Base-by-base conservation (phyloP, 2,329 filamentous ascomycete species). In the Colletotrichum sp. region DNA sequence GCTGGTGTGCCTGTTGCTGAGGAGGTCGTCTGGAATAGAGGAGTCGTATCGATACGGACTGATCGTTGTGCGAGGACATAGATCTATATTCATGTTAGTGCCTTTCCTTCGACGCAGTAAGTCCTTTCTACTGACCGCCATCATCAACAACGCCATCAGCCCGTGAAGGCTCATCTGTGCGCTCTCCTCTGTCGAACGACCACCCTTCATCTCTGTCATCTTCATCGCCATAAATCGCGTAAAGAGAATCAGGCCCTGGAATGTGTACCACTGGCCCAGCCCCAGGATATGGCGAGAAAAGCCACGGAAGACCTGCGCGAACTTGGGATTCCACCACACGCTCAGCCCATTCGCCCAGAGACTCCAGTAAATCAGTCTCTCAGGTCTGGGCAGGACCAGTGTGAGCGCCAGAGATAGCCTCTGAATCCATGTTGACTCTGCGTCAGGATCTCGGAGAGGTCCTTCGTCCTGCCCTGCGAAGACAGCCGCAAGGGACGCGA, bases 321-420 rank as follows among this genome's bases (percentile, higher is more conserved):
- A 90, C 75, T 89, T 90, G 0, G 93, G 92, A 77, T 95, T 95
- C 93, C 93, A 95, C 89, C 92, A 93, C 15, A 89, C 83, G 5
- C 92, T 89, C 21, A 89, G 79, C 4, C 91, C 78, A 44, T 89
- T 89, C 15, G 88, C 83, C 69, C 84, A 79, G 24, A 93, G 83
- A 24, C 89, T 87, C 80, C 87, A 87, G 69, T 86, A 86, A 36
- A 90, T 85, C 60, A 90, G 79, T 8, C 80, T 79, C 5, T 86
- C 85, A 2, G 84, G 78, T 0, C 79, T 80, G 12, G 89, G 90
- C 2, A 76, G 74, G 52, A 76, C 24, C 18, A 74, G 44, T 15
- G 59, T 32, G 8, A 91, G 79, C 15, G 83, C 44, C 32, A 68
- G 13, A 3, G 49, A 67, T 15, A 75, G 55, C 18, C 60, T 52